Conservation (phyloP, 2,329 filamentous ascomycete species). For the Graphilbum fragrans region DNA sequence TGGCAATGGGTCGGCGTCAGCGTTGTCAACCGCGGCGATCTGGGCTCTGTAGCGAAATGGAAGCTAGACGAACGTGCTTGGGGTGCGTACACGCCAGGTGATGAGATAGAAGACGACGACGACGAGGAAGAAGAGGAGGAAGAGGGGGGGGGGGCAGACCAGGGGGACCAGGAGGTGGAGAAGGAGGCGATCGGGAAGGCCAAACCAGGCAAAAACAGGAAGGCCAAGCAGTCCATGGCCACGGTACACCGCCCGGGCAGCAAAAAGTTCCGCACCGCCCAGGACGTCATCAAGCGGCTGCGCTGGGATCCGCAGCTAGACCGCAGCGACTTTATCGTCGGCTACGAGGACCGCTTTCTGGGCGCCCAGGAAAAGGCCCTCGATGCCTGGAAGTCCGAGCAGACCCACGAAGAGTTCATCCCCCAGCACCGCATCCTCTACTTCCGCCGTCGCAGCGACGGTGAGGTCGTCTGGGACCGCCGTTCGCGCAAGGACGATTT, state of each 20-base stretch:
- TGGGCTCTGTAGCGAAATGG: slow-evolving; percentile 21
- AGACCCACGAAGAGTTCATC: slow-evolving; percentile 55
- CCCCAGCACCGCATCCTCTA: slow-evolving; percentile 52
- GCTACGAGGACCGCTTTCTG: slow-evolving; percentile 49
- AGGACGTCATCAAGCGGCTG: slow-evolving; percentile 46
- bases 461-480: slow-evolving; percentile 43
- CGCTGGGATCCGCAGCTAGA: slow-evolving; percentile 46
- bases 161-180: slow-evolving; percentile 5
- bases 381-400: slow-evolving; percentile 46
- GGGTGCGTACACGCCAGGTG: slow-evolving; percentile 30
- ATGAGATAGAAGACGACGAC: slow-evolving; percentile 18
- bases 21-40: slow-evolving; percentile 23
- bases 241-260: slow-evolving; percentile 1
- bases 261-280: slow-evolving; percentile 40
- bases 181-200: slow-evolving; percentile 9
- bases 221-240: slow-evolving; percentile 11
- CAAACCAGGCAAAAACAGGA: slow-evolving; percentile 4
- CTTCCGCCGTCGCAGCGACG: slow-evolving; percentile 42
- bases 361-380: slow-evolving; percentile 41
- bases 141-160: slow-evolving; percentile 18
- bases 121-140: slow-evolving; percentile 23
- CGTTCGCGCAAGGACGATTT: slow-evolving; percentile 38
- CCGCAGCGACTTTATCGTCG: slow-evolving; percentile 40
- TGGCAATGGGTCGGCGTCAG: slow-evolving; percentile 35
- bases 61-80: slow-evolving; percentile 35